Evolutionary conservation across 768 basidiomycete species (phyloP).

Genomic region (Agaricus blazei): DNA sequence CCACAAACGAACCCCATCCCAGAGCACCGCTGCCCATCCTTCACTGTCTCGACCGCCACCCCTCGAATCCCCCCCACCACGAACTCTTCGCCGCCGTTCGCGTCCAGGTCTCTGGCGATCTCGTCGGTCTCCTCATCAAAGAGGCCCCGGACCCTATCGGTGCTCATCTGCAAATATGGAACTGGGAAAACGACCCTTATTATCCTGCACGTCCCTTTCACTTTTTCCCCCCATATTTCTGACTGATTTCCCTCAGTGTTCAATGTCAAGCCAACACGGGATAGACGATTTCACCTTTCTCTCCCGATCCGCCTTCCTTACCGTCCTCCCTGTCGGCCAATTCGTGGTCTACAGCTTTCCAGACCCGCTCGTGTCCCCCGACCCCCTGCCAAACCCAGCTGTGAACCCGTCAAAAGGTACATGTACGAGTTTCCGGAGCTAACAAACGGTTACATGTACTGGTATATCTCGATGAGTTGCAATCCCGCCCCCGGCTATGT

Average conservation of each 20-base stretch:
- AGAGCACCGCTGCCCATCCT: slow-evolving; percentile 34
- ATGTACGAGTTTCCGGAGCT: slow-evolving; percentile 40
- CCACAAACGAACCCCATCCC: slow-evolving; percentile 47
- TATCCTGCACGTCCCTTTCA: slow-evolving; percentile 32
- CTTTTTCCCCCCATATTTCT: not conserved
- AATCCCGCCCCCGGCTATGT: slow-evolving; percentile 42
- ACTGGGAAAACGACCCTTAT: slow-evolving; percentile 36
- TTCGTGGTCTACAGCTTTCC: slow-evolving; percentile 47
- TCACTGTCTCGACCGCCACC: slow-evolving; percentile 30
- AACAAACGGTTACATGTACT: slow-evolving; percentile 40
- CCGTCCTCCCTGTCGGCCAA: slow-evolving; percentile 39
- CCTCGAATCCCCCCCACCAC: slow-evolving; percentile 19
- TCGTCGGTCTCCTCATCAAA: slow-evolving; percentile 46
- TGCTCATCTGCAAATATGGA: slow-evolving; percentile 47
- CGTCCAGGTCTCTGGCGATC: slow-evolving; percentile 40
- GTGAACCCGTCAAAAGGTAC: slow-evolving; percentile 28
- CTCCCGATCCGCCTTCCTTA: slow-evolving; percentile 37
- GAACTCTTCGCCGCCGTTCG: slow-evolving; percentile 37
- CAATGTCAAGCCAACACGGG: slow-evolving; percentile 32
- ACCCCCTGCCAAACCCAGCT: slow-evolving; percentile 3
- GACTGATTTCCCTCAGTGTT: slow-evolving; percentile 24
- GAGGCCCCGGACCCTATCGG: slow-evolving; percentile 35
- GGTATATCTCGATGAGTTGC: slow-evolving; percentile 51
- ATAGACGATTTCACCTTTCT: slow-evolving; percentile 54
- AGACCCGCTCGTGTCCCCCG: slow-evolving; percentile 23